Percentiles rank a stretch among this genome's conserved stretches.
Conservation (phyloP, 2,329 filamentous ascomycete genomes). For the Davidsoniella australis region DNA sequence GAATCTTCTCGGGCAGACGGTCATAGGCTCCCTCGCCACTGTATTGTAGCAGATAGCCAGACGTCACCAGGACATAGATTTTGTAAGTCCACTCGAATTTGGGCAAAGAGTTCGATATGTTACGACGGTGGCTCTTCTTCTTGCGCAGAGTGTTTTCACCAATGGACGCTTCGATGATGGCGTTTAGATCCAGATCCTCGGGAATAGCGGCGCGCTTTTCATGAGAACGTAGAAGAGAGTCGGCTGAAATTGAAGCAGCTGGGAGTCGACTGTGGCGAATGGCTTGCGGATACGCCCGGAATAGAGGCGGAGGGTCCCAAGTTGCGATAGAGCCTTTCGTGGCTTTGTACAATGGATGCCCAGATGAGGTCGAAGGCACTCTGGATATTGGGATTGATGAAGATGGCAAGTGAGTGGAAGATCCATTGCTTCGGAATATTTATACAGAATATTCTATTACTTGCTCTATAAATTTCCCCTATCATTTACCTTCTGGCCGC, state of each 20-base stretch:
- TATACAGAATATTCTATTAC: too few species aligned
- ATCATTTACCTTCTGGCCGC: not conserved
- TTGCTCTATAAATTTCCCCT: not conserved
- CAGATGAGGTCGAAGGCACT: constrained; percentile 6
- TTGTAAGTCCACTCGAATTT: constrained; percentile 52
- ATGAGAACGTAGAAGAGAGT: constrained; percentile 36
- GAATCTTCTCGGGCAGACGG: constrained; percentile 54
- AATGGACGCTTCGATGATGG: constrained; percentile 10
- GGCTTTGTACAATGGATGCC: constrained; percentile 16
- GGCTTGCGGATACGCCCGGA: constrained; percentile 74
- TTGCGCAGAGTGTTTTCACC: constrained; percentile 11
- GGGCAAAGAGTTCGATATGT: constrained; percentile 23
- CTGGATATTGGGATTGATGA: constrained; percentile 5
- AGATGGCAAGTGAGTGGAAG: too few species aligned
- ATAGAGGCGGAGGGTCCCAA: constrained; percentile 61
- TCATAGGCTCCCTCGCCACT: constrained; percentile 52
- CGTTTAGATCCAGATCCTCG: not conserved
- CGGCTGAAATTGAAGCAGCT: constrained; percentile 49
- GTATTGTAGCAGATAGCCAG: constrained; percentile 62
- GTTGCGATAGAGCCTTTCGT: constrained; percentile 19
- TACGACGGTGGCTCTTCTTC: constrained; percentile 32
- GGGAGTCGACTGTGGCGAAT: constrained; percentile 57
- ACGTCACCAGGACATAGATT: constrained; percentile 53
- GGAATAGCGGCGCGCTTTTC: constrained; percentile 18
- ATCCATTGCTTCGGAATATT: too few species aligned